Evolutionary conservation across 805 yeast species (phyloP).

Genomic region (Suhomyces sp.): DNA sequence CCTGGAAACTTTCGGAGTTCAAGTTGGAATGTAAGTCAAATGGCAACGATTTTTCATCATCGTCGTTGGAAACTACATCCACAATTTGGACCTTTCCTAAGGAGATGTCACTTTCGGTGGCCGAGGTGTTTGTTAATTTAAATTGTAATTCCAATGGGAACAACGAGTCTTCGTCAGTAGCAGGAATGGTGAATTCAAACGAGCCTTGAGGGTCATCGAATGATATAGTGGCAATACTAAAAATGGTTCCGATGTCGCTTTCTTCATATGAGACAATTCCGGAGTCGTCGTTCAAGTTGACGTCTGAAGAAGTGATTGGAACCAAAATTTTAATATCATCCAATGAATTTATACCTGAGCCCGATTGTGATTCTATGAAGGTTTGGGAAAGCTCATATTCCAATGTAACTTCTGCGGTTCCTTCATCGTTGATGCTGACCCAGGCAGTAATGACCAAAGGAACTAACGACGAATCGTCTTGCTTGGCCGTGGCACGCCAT

Average conservation of each 20-base stretch:
- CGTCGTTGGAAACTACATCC: constrained; percentile 52
- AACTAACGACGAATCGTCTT: constrained; percentile 42
- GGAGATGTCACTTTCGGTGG: constrained; percentile 41
- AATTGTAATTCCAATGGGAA: constrained; percentile 85
- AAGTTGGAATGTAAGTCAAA: constrained; percentile 63
- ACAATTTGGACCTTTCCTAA: constrained; percentile 66
- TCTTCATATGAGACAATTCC: constrained; percentile 48
- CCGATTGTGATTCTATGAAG: constrained; percentile 25
- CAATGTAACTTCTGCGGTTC: constrained; percentile 69
- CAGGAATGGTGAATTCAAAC: constrained; percentile 75
- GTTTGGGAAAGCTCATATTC: constrained; percentile 74
- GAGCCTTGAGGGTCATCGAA: constrained; percentile 61
- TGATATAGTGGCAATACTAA: constrained; percentile 56
- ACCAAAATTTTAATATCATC: constrained; percentile 56
- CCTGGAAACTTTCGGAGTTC: constrained; percentile 56
- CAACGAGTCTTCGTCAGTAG: constrained; percentile 73
- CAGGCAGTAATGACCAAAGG: constrained; percentile 83
- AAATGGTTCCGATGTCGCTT: constrained; percentile 66
- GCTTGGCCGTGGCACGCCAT: constrained; percentile 76
- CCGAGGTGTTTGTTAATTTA: constrained; percentile 43
- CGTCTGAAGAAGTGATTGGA: constrained; percentile 63
- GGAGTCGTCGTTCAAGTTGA: constrained; percentile 47
- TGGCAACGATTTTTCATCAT: constrained; percentile 57
- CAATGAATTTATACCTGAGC: constrained; percentile 38
- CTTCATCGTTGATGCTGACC: constrained; percentile 66